Conservation (phyloP, 306 rosid genomes). For the Erythrophleum fordii region DNA sequence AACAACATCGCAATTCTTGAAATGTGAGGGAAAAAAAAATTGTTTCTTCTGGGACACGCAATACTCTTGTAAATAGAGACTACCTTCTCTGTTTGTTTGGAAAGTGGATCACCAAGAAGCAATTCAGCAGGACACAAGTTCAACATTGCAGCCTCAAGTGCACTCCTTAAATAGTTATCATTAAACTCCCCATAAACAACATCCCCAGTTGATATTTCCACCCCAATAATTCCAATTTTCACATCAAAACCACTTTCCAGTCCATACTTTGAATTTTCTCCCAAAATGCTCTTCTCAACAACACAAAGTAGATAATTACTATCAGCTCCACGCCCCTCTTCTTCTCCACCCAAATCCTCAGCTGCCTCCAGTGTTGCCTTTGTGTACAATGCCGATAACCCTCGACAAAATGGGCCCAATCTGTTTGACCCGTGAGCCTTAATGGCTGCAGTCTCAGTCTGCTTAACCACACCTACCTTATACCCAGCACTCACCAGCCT, state of each 20-base stretch:
- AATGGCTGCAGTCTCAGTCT: conserved; percentile 93
- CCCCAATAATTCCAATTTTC: conserved; percentile 70
- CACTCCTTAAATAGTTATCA: conserved; percentile 74
- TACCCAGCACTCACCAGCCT: conserved; percentile 88
- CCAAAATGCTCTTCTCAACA: conserved; percentile 66
- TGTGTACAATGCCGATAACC: conserved; percentile 83
- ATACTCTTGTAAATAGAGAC: conserved; percentile 24
- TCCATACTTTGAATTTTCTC: conserved; percentile 48
- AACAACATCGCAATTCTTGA: conserved; percentile 13
- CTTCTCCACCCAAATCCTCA: conserved; percentile 70
- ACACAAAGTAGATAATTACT: conserved; percentile 81
- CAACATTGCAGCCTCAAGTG: conserved; percentile 72
- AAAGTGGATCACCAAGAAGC: conserved; percentile 87
- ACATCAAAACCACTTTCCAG: conserved; percentile 63
- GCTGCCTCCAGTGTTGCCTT: conserved; percentile 92
- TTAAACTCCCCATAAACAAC: conserved; percentile 72
- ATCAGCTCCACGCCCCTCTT: conserved; percentile 70
- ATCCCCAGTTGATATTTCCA: conserved; percentile 89
- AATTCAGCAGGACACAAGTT: conserved; percentile 85
- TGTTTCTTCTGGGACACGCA: conserved; percentile 7
- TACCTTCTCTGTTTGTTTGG: conserved; percentile 90
- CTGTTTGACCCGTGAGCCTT: conserved; percentile 82
- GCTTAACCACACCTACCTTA: conserved; percentile 92
- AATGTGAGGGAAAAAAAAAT: neutral
- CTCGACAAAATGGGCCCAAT: conserved; percentile 80